Conservation (phyloP, 768 basidiomycete genomes). For the Leccinellum albellum region DNA sequence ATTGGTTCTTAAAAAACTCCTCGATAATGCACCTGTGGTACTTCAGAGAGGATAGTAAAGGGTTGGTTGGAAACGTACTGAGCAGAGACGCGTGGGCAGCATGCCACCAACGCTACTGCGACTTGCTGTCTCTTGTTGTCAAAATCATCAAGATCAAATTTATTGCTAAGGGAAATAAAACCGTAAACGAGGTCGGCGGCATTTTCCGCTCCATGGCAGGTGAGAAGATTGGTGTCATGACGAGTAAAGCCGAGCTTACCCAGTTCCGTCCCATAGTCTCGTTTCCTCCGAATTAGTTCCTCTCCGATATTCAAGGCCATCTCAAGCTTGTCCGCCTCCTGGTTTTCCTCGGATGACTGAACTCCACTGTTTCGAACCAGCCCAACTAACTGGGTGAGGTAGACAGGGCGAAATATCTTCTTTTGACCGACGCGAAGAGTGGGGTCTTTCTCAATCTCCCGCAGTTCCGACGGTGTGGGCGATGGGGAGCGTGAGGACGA, state of each 20-base stretch:
- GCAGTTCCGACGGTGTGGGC: slow-evolving; percentile 77
- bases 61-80: slow-evolving; percentile 52
- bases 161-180: slow-evolving; percentile 72
- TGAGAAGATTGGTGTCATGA: slow-evolving; percentile 2
- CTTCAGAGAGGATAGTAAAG: not conserved
- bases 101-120: slow-evolving; percentile 75
- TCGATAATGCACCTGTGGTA: slow-evolving; percentile 70
- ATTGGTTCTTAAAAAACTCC: slow-evolving; percentile 92
- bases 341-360: slow-evolving; percentile 50
- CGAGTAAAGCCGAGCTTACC: slow-evolving; percentile 39
- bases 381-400: slow-evolving; percentile 78
- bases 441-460: slow-evolving; percentile 83
- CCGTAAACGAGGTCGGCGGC: slow-evolving; percentile 76
- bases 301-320: slow-evolving; percentile 79
- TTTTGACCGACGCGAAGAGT: slow-evolving; percentile 66
- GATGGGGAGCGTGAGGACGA: slow-evolving; percentile 69
- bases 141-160: slow-evolving; percentile 81
- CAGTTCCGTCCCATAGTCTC: slow-evolving; percentile 82
- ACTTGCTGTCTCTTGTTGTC: slow-evolving; percentile 71
- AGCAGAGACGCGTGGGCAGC: slow-evolving; percentile 72
- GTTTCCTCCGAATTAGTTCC: slow-evolving; percentile 79
- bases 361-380: slow-evolving; percentile 63
- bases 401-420: slow-evolving; percentile 80
- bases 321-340: slow-evolving; percentile 74
- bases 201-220: slow-evolving; percentile 70